phyloP scores from a whole-genome alignment of 441 rosid species.

The Adansonia rubrostipa region DNA sequence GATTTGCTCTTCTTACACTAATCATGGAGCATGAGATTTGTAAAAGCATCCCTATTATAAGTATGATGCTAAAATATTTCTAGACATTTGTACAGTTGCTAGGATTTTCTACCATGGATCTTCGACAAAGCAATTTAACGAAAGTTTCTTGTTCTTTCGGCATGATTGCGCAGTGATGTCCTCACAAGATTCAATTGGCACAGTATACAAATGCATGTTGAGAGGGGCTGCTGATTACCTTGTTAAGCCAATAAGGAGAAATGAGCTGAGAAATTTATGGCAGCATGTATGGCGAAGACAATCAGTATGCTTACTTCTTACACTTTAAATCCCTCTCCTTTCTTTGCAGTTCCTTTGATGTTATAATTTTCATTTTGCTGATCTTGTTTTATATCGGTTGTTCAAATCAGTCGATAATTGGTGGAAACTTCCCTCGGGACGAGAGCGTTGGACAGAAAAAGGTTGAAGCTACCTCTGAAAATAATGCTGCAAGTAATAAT shows the following conservation, averaged over 20 bases:
- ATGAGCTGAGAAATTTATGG: slow-evolving; percentile 92
- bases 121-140: not conserved
- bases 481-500: slow-evolving; percentile 58
- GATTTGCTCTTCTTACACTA: slow-evolving; percentile 79
- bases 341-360: not conserved
- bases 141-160: slow-evolving; percentile 13
- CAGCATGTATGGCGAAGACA: slow-evolving; percentile 98
- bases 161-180: slow-evolving; percentile 89
- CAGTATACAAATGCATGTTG: slow-evolving; percentile 92
- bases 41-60: slow-evolving; percentile 91
- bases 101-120: not conserved
- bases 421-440: slow-evolving; percentile 51
- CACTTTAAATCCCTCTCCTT: not conserved
- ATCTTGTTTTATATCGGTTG: slow-evolving; percentile 13
- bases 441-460: slow-evolving; percentile 75
- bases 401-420: slow-evolving; percentile 46
- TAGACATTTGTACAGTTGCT: not conserved
- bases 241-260: slow-evolving; percentile 90
- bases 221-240: slow-evolving; percentile 95
- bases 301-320: slow-evolving; percentile 53
- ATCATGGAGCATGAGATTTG: slow-evolving; percentile 86
- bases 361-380: not conserved
- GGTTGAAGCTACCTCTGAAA: slow-evolving; percentile 71
- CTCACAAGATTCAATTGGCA: slow-evolving; percentile 69
- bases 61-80: slow-evolving; percentile 45